Evolutionary conservation across 192 early-diverging fungal species (phyloP).

Genomic region (Gigaspora rosea): DNA sequence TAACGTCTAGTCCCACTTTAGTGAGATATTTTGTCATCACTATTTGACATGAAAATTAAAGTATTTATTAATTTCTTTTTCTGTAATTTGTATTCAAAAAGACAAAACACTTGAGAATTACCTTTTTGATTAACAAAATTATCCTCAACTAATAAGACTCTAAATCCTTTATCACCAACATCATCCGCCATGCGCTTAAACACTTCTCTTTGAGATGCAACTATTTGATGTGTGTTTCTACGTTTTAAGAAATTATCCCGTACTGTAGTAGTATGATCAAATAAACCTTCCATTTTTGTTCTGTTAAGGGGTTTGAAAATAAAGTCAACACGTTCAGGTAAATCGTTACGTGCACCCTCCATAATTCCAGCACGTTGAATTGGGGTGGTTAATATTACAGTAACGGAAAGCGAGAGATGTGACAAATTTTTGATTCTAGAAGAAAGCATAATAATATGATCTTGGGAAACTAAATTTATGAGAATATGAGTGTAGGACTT

Average conservation of each 20-base stretch:
- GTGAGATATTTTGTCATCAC: constrained; percentile 51
- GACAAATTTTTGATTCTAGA: constrained; percentile 31
- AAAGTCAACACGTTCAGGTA: constrained; percentile 49
- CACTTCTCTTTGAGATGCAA: constrained; percentile 50
- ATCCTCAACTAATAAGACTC: constrained; percentile 58
- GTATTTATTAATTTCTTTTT: background rate
- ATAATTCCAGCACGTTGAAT: constrained; percentile 54
- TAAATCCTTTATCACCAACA: constrained; percentile 50
- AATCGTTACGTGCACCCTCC: constrained; percentile 42
- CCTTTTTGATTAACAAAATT: constrained; percentile 59
- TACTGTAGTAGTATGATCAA: constrained; percentile 38
- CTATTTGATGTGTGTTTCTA: constrained; percentile 48
- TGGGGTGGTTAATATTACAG: constrained; percentile 55
- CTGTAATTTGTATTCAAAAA: background rate
- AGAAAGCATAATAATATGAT: constrained; percentile 43
- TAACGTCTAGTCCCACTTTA: constrained; percentile 50
- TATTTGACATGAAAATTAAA: constrained; percentile 1
- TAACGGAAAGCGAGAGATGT: constrained; percentile 27
- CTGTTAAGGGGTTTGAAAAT: constrained; percentile 60
- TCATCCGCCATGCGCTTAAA: constrained; percentile 54
- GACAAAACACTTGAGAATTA: background rate
- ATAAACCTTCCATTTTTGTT: constrained; percentile 51
- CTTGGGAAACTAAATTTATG: constrained; percentile 49
- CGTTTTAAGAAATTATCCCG: constrained; percentile 38
- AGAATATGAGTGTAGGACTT: constrained; percentile 20